A percentile compares a stretch with the other conserved stretches of the same genome.
Conservation (phyloP, 345 rosid genomes). For the Bretschneidera sinensis region DNA sequence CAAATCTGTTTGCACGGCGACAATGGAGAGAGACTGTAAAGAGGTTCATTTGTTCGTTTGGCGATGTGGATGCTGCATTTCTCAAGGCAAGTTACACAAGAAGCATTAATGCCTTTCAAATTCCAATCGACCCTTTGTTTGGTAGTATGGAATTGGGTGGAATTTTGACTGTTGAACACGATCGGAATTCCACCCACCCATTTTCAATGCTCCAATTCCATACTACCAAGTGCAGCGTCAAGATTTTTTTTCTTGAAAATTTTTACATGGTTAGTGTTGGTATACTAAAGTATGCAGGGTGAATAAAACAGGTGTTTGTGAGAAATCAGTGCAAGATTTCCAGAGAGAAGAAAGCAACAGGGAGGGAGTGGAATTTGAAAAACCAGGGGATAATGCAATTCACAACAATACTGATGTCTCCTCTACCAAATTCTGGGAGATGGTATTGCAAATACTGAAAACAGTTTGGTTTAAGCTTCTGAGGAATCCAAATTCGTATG, state of each 20-base stretch:
- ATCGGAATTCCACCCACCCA: too few species aligned
- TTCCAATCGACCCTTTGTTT: too few species aligned
- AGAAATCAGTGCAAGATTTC: conserved; percentile 9
- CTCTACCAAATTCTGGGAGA: not conserved
- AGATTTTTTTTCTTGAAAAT: too few species aligned
- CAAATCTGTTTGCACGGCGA: conserved; percentile 7
- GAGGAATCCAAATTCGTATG: conserved; percentile 24
- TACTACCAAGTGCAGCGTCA: too few species aligned
- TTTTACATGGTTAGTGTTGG: too few species aligned
- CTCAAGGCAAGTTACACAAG: too few species aligned
- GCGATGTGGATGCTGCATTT: conserved; percentile 21
- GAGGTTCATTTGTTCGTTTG: conserved; percentile 24
- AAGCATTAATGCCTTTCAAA: too few species aligned
- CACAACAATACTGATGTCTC: not conserved
- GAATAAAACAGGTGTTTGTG: not conserved
- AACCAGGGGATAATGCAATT: not conserved
- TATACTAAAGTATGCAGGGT: too few species aligned
- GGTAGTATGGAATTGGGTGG: too few species aligned
- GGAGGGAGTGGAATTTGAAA: conserved; percentile 1
- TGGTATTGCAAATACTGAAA: conserved; percentile 17
- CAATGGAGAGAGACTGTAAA: conserved; percentile 16
- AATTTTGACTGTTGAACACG: too few species aligned
- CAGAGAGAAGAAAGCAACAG: conserved; percentile 14
- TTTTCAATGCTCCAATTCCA: too few species aligned
- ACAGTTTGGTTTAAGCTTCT: conserved; percentile 20